Evolutionary conservation across 1,139 yeast genomes (phyloP).

Genomic region (Kodamaea sp.): DNA sequence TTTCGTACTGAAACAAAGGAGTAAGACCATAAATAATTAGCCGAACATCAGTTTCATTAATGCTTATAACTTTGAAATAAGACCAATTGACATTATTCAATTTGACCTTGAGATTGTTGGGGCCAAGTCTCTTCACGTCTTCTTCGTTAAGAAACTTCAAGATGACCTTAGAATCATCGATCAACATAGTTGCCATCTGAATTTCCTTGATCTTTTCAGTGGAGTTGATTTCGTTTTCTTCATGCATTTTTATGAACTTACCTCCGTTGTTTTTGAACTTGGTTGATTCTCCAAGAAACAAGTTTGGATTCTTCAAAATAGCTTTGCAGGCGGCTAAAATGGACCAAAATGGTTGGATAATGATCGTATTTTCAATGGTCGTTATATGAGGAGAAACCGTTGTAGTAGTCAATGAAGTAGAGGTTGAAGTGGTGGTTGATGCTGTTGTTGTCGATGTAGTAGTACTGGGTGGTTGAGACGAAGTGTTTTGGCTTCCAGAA

Average conservation of each 20-base stretch:
- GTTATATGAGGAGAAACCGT: slow-evolving; percentile 24
- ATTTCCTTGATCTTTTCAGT: slow-evolving; percentile 1
- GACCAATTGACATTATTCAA: slow-evolving; percentile 66
- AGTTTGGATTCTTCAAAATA: slow-evolving; percentile 47
- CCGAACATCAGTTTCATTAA: slow-evolving; percentile 43
- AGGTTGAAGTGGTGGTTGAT: slow-evolving; percentile 13
- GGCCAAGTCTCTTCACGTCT: slow-evolving; percentile 10
- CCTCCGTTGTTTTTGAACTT: slow-evolving; percentile 18
- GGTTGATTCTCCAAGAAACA: slow-evolving; percentile 20
- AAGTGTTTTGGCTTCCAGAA: slow-evolving; percentile 1
- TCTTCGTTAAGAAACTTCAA: slow-evolving; percentile 42
- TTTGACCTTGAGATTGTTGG: slow-evolving; percentile 40
- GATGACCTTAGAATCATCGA: slow-evolving; percentile 40
- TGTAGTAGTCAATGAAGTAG: slow-evolving; percentile 15
- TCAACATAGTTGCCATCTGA: slow-evolving; percentile 27
- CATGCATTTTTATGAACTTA: slow-evolving; percentile 22
- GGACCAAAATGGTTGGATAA: slow-evolving; percentile 68
- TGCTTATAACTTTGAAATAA: slow-evolving; percentile 39
- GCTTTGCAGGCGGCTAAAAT: slow-evolving; percentile 63
- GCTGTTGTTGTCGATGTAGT: slow-evolving; percentile 18
- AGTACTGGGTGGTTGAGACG: not conserved
- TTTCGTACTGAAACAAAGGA: slow-evolving; percentile 67
- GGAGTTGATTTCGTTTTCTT: slow-evolving; percentile 12
- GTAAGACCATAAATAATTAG: slow-evolving; percentile 65
- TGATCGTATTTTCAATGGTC: slow-evolving; percentile 31